A percentile compares a stretch with the other conserved stretches of the same genome.
phyloP scores from a whole-genome alignment of 2,329 filamentous ascomycete species.

The Nemania sp. region DNA sequence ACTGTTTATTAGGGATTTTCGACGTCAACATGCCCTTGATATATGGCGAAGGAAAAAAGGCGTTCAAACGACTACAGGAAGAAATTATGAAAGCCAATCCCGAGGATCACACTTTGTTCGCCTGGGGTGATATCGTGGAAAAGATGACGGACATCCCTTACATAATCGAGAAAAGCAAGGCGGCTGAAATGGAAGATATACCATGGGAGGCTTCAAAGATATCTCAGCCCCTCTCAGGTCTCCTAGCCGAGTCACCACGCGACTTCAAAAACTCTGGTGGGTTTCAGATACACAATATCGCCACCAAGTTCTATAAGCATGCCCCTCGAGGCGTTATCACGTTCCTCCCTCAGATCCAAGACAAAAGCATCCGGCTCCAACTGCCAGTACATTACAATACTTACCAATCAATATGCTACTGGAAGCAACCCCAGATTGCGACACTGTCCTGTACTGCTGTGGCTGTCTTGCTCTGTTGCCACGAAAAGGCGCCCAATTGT shows the following conservation, averaged over 20 bases:
- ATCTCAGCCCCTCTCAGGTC: conserved; percentile 1
- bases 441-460: background rate
- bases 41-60: conserved; percentile 36
- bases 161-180: background rate
- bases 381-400: background rate
- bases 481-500: background rate
- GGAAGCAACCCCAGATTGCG: conserved; percentile 9
- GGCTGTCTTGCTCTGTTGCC: conserved; percentile 8
- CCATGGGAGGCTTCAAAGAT: conserved; percentile 5
- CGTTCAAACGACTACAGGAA: conserved; percentile 34
- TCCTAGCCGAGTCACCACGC: conserved; percentile 7
- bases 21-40: conserved; percentile 37
- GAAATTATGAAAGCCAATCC: conserved; percentile 30
- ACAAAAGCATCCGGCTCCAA: conserved; percentile 8
- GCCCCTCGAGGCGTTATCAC: conserved; percentile 6
- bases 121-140: conserved; percentile 24
- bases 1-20: conserved; percentile 37
- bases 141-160: conserved; percentile 4
- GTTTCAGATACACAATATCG: background rate
- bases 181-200: conserved; percentile 3
- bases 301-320: conserved; percentile 8
- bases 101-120: conserved; percentile 33
- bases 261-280: conserved; percentile 15
- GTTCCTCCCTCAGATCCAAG: conserved; percentile 7
- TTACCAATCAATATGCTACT: conserved; percentile 2